A percentile compares a stretch with the other conserved stretches of the same genome.
phyloP scores from a whole-genome alignment of 2,329 filamentous ascomycete genomes.

The Fusarium tricinctum region DNA sequence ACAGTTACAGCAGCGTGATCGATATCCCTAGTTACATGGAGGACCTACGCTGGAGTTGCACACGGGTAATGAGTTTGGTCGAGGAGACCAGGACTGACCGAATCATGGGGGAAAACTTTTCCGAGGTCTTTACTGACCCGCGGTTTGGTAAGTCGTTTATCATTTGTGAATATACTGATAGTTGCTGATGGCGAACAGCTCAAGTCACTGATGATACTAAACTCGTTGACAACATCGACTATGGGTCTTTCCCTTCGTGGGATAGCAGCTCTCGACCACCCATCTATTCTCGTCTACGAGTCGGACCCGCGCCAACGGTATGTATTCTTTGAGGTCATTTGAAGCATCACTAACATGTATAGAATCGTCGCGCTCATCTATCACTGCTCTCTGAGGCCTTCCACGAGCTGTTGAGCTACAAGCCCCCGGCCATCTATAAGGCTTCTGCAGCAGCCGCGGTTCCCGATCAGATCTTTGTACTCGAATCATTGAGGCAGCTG shows the following conservation, averaged over 20 bases:
- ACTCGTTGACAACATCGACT: constrained; percentile 64
- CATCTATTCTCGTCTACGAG: constrained; percentile 61
- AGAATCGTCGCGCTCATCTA: constrained; percentile 66
- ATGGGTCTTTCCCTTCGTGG: constrained; percentile 65
- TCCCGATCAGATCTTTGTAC: constrained; percentile 61
- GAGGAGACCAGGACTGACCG: constrained; percentile 65
- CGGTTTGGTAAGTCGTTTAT: constrained; percentile 60
- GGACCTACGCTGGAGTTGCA: constrained; percentile 64
- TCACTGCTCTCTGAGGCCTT: constrained; percentile 65
- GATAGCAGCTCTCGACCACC: constrained; percentile 56
- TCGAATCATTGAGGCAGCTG: constrained; percentile 59
- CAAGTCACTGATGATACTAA: constrained; percentile 57
- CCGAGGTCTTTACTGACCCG: constrained; percentile 59
- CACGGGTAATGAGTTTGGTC: constrained; percentile 65
- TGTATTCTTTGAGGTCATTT: constrained; percentile 29
- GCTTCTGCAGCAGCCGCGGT: constrained; percentile 56
- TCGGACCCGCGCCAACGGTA: constrained; percentile 68
- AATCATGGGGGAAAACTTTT: constrained; percentile 57
- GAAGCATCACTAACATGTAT: constrained; percentile 27
- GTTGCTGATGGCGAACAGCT: constrained; percentile 51
- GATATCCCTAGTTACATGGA: constrained; percentile 62
- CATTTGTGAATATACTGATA: fast-evolving
- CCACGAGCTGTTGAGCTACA: constrained; percentile 64
- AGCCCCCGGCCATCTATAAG: constrained; percentile 66
- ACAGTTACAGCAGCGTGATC: constrained; percentile 66